Evolutionary conservation across 73 alveolate genomes (phyloP), one percentile per base, ranked within the genome.

Genomic region (Paramecium bursaria): DNA sequence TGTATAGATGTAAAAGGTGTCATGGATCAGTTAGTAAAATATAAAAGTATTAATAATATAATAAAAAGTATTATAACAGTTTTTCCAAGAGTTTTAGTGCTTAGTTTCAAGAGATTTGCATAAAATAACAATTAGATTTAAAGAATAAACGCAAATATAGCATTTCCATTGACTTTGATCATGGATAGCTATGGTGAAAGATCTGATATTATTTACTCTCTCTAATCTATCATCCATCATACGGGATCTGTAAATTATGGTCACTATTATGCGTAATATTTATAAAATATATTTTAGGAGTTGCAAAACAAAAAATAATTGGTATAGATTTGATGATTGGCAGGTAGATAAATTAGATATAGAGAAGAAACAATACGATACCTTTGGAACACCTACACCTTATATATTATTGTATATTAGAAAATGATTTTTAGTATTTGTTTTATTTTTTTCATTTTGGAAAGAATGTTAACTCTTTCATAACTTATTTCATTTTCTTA

Each of bases 401-500:
- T 48, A 48, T 48, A 48, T 48, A 23, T 53, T 11, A 52, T 53
- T 5, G 6, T 53, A 21, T 27, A 53, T 10, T 22, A 25, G 4
- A 54, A 6, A 27, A 5, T 6, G 14, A 23, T 39, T 39, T 48
- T 19, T 9, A 48, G 4, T 6, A 11, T 48, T 48, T 48, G 7
- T 11, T 48, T 11, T 48, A 48, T 9, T 48, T n/a, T 6, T 67
- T 7, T 67, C 82, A 67, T 67, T 67, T 67, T 67, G 82, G 61
- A 14, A 39, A 67, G 44, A 67, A 67, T 13, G 21, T 35, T 35
- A 67, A 23, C 44, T 67, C 82, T 67, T 39, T 67, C 13, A 67
- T 35, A 19, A 39, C 42, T 25, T 10, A 21, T 26, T 42, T 67
- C n/a, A 67, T 42, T 61, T 46, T 61, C 14, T 54, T 27, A 33